A percentile compares a stretch with the other conserved stretches of the same genome.
phyloP scores from a whole-genome alignment of 1,284 basidiomycete genomes.

The Papiliotrema flavescens region DNA sequence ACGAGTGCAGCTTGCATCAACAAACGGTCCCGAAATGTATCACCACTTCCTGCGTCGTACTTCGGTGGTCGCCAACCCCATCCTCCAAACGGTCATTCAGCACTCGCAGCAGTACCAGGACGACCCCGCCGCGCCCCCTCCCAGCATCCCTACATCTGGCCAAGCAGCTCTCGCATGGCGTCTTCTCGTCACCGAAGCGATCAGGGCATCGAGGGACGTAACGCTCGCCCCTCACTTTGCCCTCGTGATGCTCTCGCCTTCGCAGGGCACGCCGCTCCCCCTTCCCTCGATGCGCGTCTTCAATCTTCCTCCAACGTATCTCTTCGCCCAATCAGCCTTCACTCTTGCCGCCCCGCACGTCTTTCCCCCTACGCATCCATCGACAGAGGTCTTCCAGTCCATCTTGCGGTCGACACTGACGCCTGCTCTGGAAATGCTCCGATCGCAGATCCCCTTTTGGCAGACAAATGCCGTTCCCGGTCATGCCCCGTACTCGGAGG shows the following conservation, averaged over 20 bases:
- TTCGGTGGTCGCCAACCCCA: constrained; percentile 61
- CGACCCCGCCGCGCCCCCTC: constrained; percentile 41
- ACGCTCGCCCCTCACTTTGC: constrained; percentile 46
- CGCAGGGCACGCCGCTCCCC: constrained; percentile 40
- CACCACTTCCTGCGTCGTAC: constrained; percentile 91
- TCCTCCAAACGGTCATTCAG: constrained; percentile 42
- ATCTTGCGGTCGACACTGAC: constrained; percentile 40
- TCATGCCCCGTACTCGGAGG: constrained; percentile 33
- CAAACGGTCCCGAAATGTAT: constrained; percentile 91
- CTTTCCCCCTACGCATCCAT: constrained; percentile 35
- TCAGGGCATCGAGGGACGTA: constrained; percentile 44
- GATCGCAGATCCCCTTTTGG: constrained; percentile 41
- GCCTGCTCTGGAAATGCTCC: constrained; percentile 37
- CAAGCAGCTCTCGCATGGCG: constrained; percentile 44
- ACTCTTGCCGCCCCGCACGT: constrained; percentile 43
- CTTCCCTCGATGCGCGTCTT: constrained; percentile 43
- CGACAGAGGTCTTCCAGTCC: constrained; percentile 33
- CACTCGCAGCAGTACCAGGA: constrained; percentile 42
- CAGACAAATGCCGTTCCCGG: constrained; percentile 29
- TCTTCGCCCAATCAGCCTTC: constrained; percentile 43
- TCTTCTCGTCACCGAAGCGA: constrained; percentile 44
- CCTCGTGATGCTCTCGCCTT: constrained; percentile 44
- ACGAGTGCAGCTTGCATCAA: constrained; percentile 72
- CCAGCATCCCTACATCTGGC: constrained; percentile 35
- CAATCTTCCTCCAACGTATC: constrained; percentile 37